A percentile compares a stretch with the other conserved stretches of the same genome.
phyloP scores from a whole-genome alignment of 177 flowering plant genomes.

The Telopea speciosissima region DNA sequence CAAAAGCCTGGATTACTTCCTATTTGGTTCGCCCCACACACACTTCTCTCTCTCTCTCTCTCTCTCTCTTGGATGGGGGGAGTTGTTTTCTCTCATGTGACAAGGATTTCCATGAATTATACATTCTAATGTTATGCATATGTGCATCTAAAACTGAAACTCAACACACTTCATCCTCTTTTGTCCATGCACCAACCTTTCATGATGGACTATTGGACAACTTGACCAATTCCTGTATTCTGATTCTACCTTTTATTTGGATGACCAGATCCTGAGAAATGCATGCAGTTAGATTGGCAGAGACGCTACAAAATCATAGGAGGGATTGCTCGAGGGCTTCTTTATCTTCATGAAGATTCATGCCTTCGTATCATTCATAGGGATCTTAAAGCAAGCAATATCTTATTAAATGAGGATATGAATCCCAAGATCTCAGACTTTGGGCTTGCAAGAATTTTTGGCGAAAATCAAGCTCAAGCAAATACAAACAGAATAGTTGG shows the following conservation, averaged over 20 bases:
- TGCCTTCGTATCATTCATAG: conserved; percentile 13
- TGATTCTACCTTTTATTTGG: too few species aligned
- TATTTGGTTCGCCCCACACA: conserved; percentile 30
- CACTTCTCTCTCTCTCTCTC: not conserved
- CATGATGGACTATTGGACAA: too few species aligned
- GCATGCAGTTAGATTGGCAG: conserved; percentile 8
- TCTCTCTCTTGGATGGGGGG: too few species aligned
- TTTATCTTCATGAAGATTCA: conserved; percentile 17
- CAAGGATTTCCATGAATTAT: not conserved
- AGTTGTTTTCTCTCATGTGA: too few species aligned
- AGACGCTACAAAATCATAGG: conserved; percentile 6
- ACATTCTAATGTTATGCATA: not conserved
- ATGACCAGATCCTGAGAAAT: not conserved
- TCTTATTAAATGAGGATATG: conserved; percentile 12
- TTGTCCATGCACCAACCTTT: too few species aligned
- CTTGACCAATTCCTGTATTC: not conserved
- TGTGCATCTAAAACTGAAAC: too few species aligned
- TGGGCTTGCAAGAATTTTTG: conserved; percentile 15
- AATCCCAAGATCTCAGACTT: conserved; percentile 19
- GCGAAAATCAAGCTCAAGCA: conserved; percentile 6
- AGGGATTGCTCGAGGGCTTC: conserved; percentile 16
- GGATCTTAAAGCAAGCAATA: conserved; percentile 14
- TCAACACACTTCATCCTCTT: too few species aligned
- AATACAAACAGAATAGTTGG: conserved; percentile 9
- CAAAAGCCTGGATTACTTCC: conserved; percentile 43